Evolutionary conservation across 1,284 basidiomycete genomes (phyloP).

Genomic region (Cutaneotrichosporon sp.): DNA sequence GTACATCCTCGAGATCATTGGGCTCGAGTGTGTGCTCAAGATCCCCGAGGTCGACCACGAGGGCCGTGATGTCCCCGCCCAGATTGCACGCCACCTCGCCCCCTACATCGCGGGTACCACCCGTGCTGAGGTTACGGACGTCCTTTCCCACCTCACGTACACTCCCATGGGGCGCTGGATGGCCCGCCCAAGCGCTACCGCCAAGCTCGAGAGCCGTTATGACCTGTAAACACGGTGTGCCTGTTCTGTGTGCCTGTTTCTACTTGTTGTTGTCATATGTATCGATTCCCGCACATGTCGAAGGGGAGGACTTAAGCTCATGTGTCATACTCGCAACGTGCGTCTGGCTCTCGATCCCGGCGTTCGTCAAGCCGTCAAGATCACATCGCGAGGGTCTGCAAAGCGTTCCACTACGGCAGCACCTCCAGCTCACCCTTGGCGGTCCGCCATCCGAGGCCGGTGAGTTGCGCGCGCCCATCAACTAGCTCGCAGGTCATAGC

Average conservation of each 20-base stretch:
- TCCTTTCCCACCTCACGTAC: not conserved
- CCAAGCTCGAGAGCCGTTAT: conserved; percentile 3
- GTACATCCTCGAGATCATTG: not conserved
- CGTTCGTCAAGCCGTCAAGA: no score
- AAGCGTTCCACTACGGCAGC: conserved; percentile 11
- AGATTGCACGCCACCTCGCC: not conserved
- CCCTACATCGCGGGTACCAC: not conserved
- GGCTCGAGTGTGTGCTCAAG: conserved; percentile 1
- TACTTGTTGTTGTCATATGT: no score
- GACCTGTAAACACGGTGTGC: not conserved
- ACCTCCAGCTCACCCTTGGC: conserved; percentile 16
- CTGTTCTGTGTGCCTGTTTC: not conserved
- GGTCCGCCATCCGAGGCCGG: conserved; percentile 14
- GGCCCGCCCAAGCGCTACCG: not conserved
- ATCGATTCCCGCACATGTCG: no score
- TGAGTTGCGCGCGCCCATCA: conserved; percentile 16
- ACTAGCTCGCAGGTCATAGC: not conserved
- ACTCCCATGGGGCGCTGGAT: not conserved
- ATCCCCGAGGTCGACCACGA: not conserved
- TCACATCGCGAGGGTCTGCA: no score
- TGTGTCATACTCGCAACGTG: no score
- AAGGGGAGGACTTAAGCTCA: no score
- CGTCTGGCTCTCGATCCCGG: no score
- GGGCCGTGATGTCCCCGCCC: not conserved
- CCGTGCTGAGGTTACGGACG: not conserved